Base-by-base conservation (phyloP, 148 eudicot genomes). In the Linanthus parryae region DNA sequence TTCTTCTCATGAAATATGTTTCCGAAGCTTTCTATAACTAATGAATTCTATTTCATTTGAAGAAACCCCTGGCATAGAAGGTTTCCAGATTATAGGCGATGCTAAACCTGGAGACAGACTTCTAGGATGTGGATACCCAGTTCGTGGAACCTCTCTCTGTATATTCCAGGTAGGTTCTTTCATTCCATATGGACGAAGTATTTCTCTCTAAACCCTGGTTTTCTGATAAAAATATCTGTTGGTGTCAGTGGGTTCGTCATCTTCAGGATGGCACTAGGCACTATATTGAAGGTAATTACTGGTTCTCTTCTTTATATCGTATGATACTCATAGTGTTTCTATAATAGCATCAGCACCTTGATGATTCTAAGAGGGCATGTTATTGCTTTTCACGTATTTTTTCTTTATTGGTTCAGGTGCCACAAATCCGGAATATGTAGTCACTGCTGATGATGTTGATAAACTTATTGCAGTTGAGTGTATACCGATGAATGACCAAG, bases 381-480 rank as follows among this genome's bases (percentile, higher is more conserved):
- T n/a, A n/a, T n/a, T n/a, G n/a, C n/a, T n/a, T n/a, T n/a, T n/a
- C n/a, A n/a, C n/a, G n/a, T n/a, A n/a, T n/a, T n/a, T n/a, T n/a
- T 18, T 31, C 24, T 28, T 21, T 57, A 25, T 38, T 20, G 38
- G 39, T 45, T 56, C 77, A 91, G 98, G 98, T 57, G 98, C 98
- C 48, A 83, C 95, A 36, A 83, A 91, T 69, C 98, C 98, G n/a
- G 98, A 91, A 66, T 91, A 91, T 74, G 74, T 83, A 25, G 85
- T 91, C 54, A 91, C 98, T 54, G 98, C 94, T 52, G 98, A 91
- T 76, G 98, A 91, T 79, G 84, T 91, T 31, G 98, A 79, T 75
- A 86, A 86, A 73, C 75, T 70, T 61, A 79, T 91, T 49, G 95
- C 95, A 47, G 98, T 91, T 57, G 98, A 91, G 73, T 91, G 98